Conservation (phyloP, 2,329 filamentous ascomycete genomes). For the Davidsoniella virescens region DNA sequence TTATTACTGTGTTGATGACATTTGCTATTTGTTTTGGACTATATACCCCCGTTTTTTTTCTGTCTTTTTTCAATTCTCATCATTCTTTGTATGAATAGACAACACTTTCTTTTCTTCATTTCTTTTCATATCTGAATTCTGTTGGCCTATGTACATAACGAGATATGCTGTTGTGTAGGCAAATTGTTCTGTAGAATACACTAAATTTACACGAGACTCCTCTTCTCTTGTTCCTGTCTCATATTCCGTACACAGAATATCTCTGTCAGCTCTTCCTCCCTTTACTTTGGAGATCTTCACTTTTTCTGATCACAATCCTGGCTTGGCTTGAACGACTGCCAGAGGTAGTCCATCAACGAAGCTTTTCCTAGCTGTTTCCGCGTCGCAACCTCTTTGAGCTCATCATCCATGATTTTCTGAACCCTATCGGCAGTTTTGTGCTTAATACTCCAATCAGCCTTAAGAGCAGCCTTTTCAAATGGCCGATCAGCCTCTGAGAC, state of each 20-base stretch:
- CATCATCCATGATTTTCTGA: constrained; percentile 36
- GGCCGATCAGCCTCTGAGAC: constrained; percentile 40
- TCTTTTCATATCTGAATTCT: not conserved
- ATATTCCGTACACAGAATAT: not conserved
- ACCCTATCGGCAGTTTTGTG: constrained; percentile 41
- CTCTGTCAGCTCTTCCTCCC: not conserved
- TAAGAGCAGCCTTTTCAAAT: constrained; percentile 47
- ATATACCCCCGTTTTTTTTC: constrained; percentile 6
- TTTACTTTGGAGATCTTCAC: not conserved
- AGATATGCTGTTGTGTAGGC: not conserved
- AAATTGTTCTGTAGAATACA: not conserved
- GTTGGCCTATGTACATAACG: not conserved
- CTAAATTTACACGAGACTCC: too few species aligned
- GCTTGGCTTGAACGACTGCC: constrained; percentile 18
- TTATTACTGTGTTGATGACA: not conserved
- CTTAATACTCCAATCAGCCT: constrained; percentile 45
- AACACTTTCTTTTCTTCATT: not conserved
- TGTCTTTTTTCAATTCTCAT: not conserved
- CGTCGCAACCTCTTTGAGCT: constrained; percentile 35
- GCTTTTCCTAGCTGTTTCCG: constrained; percentile 40
- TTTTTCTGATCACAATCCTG: not conserved
- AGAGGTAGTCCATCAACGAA: constrained; percentile 27
- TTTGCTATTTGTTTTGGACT: too few species aligned
- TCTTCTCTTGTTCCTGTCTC: not conserved
- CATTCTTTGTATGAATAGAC: constrained; percentile 2